These are phyloP conservation scores for Favolaschia claudopus DNA, from an alignment of 768 basidiomycete genomes.

Conservation along the genomic window DNA sequence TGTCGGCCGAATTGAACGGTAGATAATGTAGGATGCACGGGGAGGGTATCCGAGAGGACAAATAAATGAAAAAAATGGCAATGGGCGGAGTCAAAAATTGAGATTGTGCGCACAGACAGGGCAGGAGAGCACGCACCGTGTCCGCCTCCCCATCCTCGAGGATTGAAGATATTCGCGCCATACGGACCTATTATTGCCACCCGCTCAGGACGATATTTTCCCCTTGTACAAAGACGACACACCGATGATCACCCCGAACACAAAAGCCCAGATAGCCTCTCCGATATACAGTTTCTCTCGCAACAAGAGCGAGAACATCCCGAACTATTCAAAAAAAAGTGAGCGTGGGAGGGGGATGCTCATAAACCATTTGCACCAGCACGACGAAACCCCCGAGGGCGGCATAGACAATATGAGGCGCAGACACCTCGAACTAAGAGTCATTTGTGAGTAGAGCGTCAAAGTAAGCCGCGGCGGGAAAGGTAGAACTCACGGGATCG, in stretches of 20 bases:
- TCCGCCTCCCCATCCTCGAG: constrained; percentile 72
- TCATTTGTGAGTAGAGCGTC: background rate
- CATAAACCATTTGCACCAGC: constrained; percentile 76
- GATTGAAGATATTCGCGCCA: constrained; percentile 82
- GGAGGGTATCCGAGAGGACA: too few species aligned
- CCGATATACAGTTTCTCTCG: constrained; percentile 87
- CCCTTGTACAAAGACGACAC: constrained; percentile 31
- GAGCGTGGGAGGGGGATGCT: constrained; percentile 45
- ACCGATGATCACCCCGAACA: constrained; percentile 93
- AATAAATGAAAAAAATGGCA: background rate
- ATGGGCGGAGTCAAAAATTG: background rate
- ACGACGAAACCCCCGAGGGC: constrained; percentile 85
- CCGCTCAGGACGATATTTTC: background rate
- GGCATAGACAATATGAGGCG: constrained; percentile 80
- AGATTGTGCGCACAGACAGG: background rate
- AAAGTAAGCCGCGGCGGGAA: background rate
- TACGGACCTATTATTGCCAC: constrained; percentile 68
- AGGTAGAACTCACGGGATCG: constrained; percentile 23
- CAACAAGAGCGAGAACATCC: constrained; percentile 93
- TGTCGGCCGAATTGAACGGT: too few species aligned
- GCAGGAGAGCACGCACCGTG: constrained; percentile 12
- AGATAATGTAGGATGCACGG: too few species aligned
- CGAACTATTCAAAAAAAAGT: constrained; percentile 62
- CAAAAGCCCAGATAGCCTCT: constrained; percentile 95
- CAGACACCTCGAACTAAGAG: constrained; percentile 65